These are phyloP conservation scores for Ophiostoma tasmaniense DNA, from an alignment of 2,329 filamentous ascomycete species.

Conservation along the genomic window DNA sequence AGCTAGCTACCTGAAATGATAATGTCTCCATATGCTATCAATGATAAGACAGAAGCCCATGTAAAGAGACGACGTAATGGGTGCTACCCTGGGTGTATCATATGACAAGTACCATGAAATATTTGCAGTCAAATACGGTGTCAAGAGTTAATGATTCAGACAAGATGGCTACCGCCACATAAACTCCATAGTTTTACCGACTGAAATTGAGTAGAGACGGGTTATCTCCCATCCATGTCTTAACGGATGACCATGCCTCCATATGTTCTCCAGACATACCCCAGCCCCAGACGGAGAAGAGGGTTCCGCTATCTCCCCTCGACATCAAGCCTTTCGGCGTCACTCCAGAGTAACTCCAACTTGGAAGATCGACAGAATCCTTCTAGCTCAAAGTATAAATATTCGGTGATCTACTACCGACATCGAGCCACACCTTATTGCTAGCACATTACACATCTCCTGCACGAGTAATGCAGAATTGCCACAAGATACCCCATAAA, in stretches of 20 bases:
- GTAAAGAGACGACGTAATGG: no score
- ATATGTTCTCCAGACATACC: no score
- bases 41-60: no score
- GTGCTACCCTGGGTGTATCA: no score
- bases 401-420: background rate
- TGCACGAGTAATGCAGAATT: background rate
- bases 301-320: background rate
- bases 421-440: background rate
- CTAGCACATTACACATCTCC: background rate
- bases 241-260: background rate
- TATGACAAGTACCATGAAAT: no score
- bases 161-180: no score
- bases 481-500: no score
- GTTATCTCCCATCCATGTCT: background rate
- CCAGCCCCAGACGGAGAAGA: background rate
- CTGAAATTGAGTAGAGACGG: background rate
- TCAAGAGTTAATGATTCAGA: no score
- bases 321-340: background rate
- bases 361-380: background rate
- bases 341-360: background rate
- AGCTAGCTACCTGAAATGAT: no score
- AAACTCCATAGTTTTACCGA: no score
- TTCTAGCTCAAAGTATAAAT: slow-evolving; percentile 1
- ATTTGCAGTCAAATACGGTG: no score
- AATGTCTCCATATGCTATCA: no score